A percentile compares a stretch with the other conserved stretches of the same genome.
phyloP scores from a whole-genome alignment of 192 early-diverging fungal species.

The Podila horticola region DNA sequence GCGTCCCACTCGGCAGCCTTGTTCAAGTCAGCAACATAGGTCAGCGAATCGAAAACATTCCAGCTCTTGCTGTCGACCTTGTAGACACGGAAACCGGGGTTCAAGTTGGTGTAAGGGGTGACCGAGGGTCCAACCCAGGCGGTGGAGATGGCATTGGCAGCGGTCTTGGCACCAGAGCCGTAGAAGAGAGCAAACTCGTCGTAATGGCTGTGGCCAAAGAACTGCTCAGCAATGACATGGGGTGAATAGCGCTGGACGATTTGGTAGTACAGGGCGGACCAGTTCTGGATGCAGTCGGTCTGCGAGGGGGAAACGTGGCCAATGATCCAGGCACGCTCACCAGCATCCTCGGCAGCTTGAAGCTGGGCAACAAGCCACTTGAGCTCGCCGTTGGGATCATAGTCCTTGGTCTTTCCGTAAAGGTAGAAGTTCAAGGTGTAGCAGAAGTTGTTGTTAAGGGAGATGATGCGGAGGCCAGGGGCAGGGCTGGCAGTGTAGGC shows the following conservation, averaged over 20 bases:
- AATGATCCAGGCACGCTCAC: constrained; percentile 68
- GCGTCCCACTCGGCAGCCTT: constrained; percentile 53
- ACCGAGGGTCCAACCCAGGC: constrained; percentile 64
- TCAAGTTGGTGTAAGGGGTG: constrained; percentile 60
- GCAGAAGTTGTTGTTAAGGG: constrained; percentile 69
- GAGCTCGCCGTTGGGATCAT: constrained; percentile 63
- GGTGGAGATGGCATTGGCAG: constrained; percentile 55
- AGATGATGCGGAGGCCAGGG: constrained; percentile 59
- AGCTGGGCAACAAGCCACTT: constrained; percentile 61
- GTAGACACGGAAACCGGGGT: constrained; percentile 68
- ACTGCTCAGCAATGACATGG: constrained; percentile 64
- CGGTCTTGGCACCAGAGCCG: constrained; percentile 29
- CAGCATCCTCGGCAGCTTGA: constrained; percentile 61
- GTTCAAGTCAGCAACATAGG: constrained; percentile 62
- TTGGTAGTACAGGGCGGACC: constrained; percentile 63
- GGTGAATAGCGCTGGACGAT: constrained; percentile 65
- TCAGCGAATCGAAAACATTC: constrained; percentile 63
- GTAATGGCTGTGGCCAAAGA: constrained; percentile 67
- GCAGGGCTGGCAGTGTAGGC: constrained; percentile 59
- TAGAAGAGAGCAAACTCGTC: constrained; percentile 68
- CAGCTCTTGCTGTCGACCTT: constrained; percentile 63
- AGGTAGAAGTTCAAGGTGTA: constrained; percentile 68
- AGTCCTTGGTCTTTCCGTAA: constrained; percentile 49
- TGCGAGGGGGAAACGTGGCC: constrained; percentile 63
- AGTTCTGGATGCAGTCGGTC: constrained; percentile 60